Conservation (phyloP, 1,139 yeast genomes). For the Scheffersomyces lignicola region DNA sequence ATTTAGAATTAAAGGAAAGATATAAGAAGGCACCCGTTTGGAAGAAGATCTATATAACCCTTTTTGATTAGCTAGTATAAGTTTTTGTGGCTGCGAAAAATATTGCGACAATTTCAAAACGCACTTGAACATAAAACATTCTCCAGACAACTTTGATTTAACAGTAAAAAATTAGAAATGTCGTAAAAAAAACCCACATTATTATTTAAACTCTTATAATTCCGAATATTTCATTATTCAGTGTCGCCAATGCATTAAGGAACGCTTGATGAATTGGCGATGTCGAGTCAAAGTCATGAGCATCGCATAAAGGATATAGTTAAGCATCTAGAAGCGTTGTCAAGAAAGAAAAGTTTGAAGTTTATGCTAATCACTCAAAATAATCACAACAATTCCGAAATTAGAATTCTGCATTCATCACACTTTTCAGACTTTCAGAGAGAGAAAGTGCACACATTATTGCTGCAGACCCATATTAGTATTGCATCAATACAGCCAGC, state of each 20-base stretch:
- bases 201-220: too few relatives aligned
- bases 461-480: conserved; percentile 9
- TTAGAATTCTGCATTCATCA: conserved; percentile 16
- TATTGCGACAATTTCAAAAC: conserved; percentile 2
- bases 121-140: too few relatives aligned
- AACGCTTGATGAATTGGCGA: too few relatives aligned
- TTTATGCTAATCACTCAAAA: conserved; percentile 10
- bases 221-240: too few relatives aligned
- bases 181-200: too few relatives aligned
- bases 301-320: neutral
- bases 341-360: conserved; percentile 4
- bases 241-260: too few relatives aligned
- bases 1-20: conserved; percentile 31
- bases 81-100: neutral
- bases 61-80: conserved; percentile 16
- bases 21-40: conserved; percentile 23
- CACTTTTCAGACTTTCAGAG: conserved; percentile 14
- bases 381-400: conserved; percentile 9
- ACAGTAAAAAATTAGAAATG: too few relatives aligned
- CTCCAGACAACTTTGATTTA: too few relatives aligned
- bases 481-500: conserved; percentile 16
- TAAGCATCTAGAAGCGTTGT: conserved; percentile 1
- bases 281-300: too few relatives aligned
- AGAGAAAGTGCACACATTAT: conserved; percentile 12
- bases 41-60: conserved; percentile 24